Evolutionary conservation across 805 yeast genomes (phyloP).

Genomic region (Nakazawaea populi): DNA sequence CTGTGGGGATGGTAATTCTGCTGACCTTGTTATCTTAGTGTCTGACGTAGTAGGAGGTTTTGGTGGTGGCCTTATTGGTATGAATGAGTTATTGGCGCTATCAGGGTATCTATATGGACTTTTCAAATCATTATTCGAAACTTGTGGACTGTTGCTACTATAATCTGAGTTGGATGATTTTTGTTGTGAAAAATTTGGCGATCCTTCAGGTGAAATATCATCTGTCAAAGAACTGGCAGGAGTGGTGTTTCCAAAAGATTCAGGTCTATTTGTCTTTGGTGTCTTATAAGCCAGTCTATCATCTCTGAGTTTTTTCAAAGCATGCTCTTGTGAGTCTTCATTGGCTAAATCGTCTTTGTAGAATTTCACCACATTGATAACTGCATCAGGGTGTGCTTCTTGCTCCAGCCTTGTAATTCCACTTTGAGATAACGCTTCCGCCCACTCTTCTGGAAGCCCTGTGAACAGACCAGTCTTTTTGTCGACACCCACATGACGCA

Average conservation of each 20-base stretch:
- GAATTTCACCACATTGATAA: constrained; percentile 83
- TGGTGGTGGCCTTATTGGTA: constrained; percentile 67
- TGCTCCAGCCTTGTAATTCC: constrained; percentile 89
- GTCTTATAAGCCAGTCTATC: constrained; percentile 8
- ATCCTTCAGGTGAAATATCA: not conserved
- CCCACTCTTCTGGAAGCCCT: constrained; percentile 94
- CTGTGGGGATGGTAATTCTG: constrained; percentile 11
- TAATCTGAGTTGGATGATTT: not conserved
- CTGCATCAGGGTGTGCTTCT: constrained; percentile 89
- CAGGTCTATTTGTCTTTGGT: constrained; percentile 11
- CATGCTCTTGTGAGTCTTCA: constrained; percentile 25
- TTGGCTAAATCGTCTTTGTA: constrained; percentile 55
- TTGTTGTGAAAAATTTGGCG: not conserved
- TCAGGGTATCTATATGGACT: constrained; percentile 9
- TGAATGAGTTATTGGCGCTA: constrained; percentile 25
- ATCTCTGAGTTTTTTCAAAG: constrained; percentile 7
- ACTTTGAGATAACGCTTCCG: constrained; percentile 69
- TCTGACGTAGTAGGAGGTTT: constrained; percentile 36
- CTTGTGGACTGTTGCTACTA: not conserved
- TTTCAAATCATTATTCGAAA: not conserved
- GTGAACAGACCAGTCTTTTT: constrained; percentile 28
- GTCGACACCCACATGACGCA: constrained; percentile 92
- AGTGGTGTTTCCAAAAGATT: constrained; percentile 26
- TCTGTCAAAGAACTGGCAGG: constrained; percentile 9
- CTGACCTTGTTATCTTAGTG: constrained; percentile 16